phyloP scores from a whole-genome alignment of 148 eudicot species.

The Rhododendron kiyosumense region DNA sequence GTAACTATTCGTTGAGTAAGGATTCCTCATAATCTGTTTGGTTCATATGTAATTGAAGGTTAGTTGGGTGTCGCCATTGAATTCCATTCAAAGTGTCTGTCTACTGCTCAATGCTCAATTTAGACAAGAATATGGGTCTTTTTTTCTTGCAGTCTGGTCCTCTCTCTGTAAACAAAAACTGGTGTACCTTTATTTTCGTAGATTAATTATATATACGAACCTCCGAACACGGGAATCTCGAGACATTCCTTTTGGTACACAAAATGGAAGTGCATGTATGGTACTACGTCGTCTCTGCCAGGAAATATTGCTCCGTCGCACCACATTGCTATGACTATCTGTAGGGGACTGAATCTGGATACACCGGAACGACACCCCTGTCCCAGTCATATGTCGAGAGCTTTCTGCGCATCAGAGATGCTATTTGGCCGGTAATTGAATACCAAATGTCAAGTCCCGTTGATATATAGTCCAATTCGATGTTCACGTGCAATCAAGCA shows the following conservation, averaged over 20 bases:
- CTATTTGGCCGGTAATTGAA: not conserved
- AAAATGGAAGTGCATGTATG: too few relatives aligned
- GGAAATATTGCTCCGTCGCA: too few relatives aligned
- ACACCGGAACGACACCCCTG: too few relatives aligned
- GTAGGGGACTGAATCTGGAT: too few relatives aligned
- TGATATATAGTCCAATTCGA: too few relatives aligned
- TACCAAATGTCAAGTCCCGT: too few relatives aligned
- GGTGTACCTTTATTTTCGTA: not conserved
- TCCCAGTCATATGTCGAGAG: not conserved
- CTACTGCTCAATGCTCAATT: not conserved
- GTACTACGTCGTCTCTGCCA: too few relatives aligned
- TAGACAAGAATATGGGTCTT: not conserved
- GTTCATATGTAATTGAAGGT: not conserved
- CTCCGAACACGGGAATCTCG: not conserved
- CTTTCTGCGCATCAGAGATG: not conserved
- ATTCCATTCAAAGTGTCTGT: not conserved
- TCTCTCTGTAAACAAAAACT: not conserved
- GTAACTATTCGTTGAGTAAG: constrained; percentile 31
- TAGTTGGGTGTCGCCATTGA: not conserved
- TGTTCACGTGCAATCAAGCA: too few relatives aligned
- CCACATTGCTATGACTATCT: too few relatives aligned
- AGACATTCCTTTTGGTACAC: not conserved
- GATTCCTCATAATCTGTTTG: not conserved
- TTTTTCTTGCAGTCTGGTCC: not conserved
- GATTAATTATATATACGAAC: not conserved